A percentile compares a stretch with the other conserved stretches of the same genome.
phyloP scores from a whole-genome alignment of 225 moss, liverwort and hornwort species.

The Marchantia polymorpha region DNA sequence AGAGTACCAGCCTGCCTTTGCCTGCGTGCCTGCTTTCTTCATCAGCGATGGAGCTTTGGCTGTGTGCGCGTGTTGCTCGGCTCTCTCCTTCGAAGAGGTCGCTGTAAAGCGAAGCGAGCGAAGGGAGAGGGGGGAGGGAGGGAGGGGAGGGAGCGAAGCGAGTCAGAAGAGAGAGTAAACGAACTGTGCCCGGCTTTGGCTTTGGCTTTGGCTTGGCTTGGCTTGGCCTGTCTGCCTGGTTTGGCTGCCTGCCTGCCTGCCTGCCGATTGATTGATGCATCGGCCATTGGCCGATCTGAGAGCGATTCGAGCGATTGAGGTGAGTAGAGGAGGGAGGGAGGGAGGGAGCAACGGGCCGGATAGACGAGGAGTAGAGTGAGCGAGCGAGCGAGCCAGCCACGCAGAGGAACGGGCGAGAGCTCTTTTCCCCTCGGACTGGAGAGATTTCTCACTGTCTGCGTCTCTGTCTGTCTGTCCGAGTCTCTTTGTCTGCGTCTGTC shows the following conservation, averaged over 20 bases:
- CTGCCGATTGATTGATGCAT: conserved; percentile 29
- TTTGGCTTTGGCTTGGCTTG: not conserved
- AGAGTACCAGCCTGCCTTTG: conserved; percentile 1
- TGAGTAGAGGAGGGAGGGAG: conserved; percentile 2
- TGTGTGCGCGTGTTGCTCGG: conserved; percentile 5
- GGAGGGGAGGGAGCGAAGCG: too few species aligned
- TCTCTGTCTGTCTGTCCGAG: conserved; percentile 2
- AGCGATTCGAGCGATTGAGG: conserved; percentile 15
- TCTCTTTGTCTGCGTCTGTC: not conserved
- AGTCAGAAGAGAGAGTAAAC: conserved; percentile 11
- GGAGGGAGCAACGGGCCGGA: not conserved
- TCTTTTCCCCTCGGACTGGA: not conserved
- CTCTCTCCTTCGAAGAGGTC: conserved; percentile 9
- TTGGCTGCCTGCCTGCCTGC: conserved; percentile 14
- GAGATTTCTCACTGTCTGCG: conserved; percentile 8
- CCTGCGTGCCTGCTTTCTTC: not conserved
- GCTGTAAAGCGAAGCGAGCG: conserved; percentile 5
- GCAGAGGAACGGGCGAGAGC: not conserved
- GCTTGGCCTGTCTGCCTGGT: not conserved
- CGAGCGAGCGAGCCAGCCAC: not conserved
- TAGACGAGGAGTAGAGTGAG: not conserved
- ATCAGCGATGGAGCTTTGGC: conserved; percentile 3
- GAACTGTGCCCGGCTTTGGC: not conserved
- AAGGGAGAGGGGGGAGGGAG: not conserved
- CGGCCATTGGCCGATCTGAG: conserved; percentile 7